Percentiles rank a stretch among this genome's conserved stretches.
Evolutionary conservation across 1,284 basidiomycete species (phyloP).

Genomic region (Pseudozyma tsukubaensis): DNA sequence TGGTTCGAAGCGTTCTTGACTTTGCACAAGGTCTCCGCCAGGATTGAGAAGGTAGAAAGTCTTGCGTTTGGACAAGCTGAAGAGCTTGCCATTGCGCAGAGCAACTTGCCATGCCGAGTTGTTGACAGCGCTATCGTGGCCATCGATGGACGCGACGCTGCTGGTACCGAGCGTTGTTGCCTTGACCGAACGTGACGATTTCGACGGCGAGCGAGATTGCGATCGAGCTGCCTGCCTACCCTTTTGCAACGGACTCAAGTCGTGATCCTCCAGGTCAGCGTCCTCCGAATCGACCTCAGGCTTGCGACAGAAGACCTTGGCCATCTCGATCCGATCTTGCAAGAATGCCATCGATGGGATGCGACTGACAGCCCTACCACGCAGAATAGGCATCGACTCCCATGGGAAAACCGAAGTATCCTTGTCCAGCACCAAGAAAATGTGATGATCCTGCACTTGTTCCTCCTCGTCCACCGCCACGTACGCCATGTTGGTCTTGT

Average conservation of each 20-base stretch:
- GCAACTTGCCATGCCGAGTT: constrained; percentile 39
- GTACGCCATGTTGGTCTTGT: constrained; percentile 36
- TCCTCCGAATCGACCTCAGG: constrained; percentile 11
- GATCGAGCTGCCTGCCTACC: constrained; percentile 28
- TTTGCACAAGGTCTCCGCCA: constrained; percentile 85
- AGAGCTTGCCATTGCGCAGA: constrained; percentile 47
- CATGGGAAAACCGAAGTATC: constrained; percentile 90
- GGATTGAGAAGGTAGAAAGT: constrained; percentile 92
- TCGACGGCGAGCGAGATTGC: constrained; percentile 23
- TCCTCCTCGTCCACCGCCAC: constrained; percentile 33
- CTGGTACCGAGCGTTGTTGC: constrained; percentile 13
- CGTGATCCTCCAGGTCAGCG: constrained; percentile 19
- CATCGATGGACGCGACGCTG: background rate
- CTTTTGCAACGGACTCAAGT: constrained; percentile 42
- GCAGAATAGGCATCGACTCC: constrained; percentile 91
- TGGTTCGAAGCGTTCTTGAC: constrained; percentile 82
- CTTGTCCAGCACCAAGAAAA: constrained; percentile 91
- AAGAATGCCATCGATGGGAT: constrained; percentile 90
- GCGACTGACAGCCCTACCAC: constrained; percentile 86
- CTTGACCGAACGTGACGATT: constrained; percentile 12
- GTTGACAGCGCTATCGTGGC: background rate
- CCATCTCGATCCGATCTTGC: constrained; percentile 75
- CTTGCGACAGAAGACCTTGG: constrained; percentile 28
- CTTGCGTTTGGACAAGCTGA: constrained; percentile 45
- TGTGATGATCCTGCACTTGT: constrained; percentile 78